phyloP scores from a whole-genome alignment of 176 grass and related monocot species.

The Aegilops bicornis region DNA sequence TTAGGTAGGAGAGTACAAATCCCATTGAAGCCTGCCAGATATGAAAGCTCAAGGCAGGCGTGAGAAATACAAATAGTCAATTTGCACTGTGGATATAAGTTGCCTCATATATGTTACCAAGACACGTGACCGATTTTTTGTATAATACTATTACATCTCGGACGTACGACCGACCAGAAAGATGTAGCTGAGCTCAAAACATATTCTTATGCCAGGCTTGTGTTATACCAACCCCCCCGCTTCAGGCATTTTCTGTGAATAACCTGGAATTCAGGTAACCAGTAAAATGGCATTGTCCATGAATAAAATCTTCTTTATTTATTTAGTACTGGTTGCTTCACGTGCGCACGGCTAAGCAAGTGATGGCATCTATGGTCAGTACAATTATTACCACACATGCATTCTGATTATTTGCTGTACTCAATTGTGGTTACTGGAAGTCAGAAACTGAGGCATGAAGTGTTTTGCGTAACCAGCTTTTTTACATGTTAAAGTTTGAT shows the following conservation, averaged over 20 bases:
- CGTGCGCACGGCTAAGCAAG: neutral
- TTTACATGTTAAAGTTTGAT: neutral
- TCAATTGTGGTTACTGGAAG: neutral
- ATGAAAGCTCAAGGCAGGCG: neutral
- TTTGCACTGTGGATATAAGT: constrained; percentile 34
- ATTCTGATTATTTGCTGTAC: neutral
- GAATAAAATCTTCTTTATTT: neutral
- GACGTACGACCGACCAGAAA: neutral
- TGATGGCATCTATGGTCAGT: neutral
- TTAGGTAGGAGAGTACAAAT: constrained; percentile 43
- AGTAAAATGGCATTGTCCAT: constrained; percentile 5
- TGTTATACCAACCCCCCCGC: neutral
- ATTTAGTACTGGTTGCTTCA: neutral
- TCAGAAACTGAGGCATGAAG: neutral
- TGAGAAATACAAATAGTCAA: neutral
- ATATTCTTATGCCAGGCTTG: neutral
- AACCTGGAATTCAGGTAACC: neutral
- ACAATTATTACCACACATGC: neutral
- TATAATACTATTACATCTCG: constrained; percentile 16
- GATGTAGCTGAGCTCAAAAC: constrained; percentile 1
- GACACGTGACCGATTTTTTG: constrained; percentile 2
- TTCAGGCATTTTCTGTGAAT: neutral
- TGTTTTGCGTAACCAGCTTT: neutral
- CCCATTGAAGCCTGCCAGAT: neutral
- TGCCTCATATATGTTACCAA: constrained; percentile 16